phyloP scores from a whole-genome alignment of 768 basidiomycete species.

The Panaeolus papilionaceus region DNA sequence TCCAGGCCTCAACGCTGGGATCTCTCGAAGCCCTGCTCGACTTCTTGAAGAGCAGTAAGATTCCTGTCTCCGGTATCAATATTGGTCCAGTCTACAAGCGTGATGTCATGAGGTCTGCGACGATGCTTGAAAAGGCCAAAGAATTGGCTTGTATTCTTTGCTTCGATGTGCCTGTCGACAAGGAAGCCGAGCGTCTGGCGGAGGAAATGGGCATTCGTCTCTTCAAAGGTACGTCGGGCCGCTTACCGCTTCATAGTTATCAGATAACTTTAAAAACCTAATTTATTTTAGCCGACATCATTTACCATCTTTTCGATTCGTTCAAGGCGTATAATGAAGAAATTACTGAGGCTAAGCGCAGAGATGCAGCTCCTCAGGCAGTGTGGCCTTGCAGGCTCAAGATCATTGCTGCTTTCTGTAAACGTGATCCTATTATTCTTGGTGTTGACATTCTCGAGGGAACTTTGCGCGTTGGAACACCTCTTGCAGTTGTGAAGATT shows the following conservation, averaged over 20 bases:
- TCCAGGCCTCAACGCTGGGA: constrained; percentile 96
- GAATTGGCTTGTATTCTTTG: constrained; percentile 95
- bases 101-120: constrained; percentile 90
- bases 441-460: constrained; percentile 98
- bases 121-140: constrained; percentile 95
- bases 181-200: constrained; percentile 89
- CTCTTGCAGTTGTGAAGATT: constrained; percentile 92
- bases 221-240: constrained; percentile 78
- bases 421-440: constrained; percentile 96
- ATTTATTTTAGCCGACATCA: constrained; percentile 82
- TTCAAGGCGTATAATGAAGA: constrained; percentile 95
- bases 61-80: constrained; percentile 96
- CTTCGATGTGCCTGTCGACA: constrained; percentile 95
- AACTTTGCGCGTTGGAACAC: constrained; percentile 88
- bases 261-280: constrained; percentile 21
- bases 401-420: constrained; percentile 92
- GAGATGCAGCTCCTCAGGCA: constrained; percentile 91
- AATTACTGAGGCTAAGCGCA: constrained; percentile 90
- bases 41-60: constrained; percentile 94
- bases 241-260: not conserved
- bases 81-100: constrained; percentile 97
- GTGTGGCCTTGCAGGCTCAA: constrained; percentile 97
- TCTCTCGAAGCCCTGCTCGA: constrained; percentile 96
- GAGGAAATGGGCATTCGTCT: constrained; percentile 94
- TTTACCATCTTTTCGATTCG: constrained; percentile 96